Evolutionary conservation across 306 rosid genomes (phyloP).

Genomic region (Lathyrus sativus): DNA sequence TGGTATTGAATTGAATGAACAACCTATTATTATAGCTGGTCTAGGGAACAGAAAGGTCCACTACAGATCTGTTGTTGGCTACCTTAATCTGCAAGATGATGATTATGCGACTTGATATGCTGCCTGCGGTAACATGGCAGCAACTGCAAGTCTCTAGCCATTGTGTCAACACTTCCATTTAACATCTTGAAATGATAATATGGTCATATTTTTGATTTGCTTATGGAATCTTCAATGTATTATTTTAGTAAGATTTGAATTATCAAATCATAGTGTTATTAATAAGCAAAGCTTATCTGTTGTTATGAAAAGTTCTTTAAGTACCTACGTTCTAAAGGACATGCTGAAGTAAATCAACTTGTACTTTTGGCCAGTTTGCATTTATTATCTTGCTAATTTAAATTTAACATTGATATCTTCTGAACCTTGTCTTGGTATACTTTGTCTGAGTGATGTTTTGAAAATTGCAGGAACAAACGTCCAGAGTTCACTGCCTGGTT

Average conservation of each 20-base stretch:
- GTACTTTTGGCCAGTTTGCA: constrained; percentile 23
- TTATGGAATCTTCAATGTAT: constrained; percentile 27
- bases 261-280: constrained; percentile 18
- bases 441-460: constrained; percentile 37
- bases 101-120: not conserved
- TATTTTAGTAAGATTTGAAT: not conserved
- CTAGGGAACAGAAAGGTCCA: not conserved
- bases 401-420: constrained; percentile 34
- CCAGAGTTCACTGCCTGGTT: constrained; percentile 99
- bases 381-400: constrained; percentile 21
- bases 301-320: constrained; percentile 14
- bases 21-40: not conserved
- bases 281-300: not conserved
- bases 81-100: not conserved
- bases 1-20: not conserved
- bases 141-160: not conserved
- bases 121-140: not conserved
- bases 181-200: constrained; percentile 4
- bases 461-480: constrained; percentile 77
- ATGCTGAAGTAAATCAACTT: constrained; percentile 11
- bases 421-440: constrained; percentile 32
- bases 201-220: not conserved
- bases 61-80: not conserved
- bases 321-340: not conserved
- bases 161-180: not conserved